Evolutionary conservation across 768 basidiomycete species (phyloP).

Genomic region (Suillus tomentosus): DNA sequence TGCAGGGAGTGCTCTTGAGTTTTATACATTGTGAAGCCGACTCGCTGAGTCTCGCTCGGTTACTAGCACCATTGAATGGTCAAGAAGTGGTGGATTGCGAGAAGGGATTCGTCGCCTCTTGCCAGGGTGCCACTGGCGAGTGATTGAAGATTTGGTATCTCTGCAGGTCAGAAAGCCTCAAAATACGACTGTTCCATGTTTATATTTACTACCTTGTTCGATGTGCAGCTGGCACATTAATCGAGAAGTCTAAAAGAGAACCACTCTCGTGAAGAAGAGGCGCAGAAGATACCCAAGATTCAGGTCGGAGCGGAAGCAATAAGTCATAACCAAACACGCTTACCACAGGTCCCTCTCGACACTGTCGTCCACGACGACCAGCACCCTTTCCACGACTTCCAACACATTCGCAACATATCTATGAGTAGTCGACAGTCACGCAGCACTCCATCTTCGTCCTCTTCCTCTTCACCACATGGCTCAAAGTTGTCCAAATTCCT

Average conservation of each 20-base stretch:
- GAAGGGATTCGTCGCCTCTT: not conserved
- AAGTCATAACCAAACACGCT: constrained; percentile 22
- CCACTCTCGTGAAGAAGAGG: constrained; percentile 5
- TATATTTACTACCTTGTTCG: not conserved
- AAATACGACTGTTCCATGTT: not conserved
- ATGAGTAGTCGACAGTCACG: constrained; percentile 53
- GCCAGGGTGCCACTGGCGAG: not conserved
- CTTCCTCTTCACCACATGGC: constrained; percentile 42
- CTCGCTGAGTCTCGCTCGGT: not conserved
- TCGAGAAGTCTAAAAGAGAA: constrained; percentile 2
- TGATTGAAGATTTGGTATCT: not conserved
- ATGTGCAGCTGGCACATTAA: not conserved
- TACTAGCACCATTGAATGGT: not conserved
- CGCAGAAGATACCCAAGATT: not conserved
- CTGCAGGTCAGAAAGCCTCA: not conserved
- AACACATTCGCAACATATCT: constrained; percentile 9
- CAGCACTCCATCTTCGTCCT: constrained; percentile 42
- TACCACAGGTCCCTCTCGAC: constrained; percentile 12
- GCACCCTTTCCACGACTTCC: constrained; percentile 13
- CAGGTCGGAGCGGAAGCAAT: constrained; percentile 8
- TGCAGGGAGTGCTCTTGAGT: not conserved
- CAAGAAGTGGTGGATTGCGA: not conserved
- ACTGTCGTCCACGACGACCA: constrained; percentile 22
- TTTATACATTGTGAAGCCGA: not conserved
- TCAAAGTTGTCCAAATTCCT: constrained; percentile 71